phyloP scores from a whole-genome alignment of 768 basidiomycete species.

The Cystofilobasidium capitatum region DNA sequence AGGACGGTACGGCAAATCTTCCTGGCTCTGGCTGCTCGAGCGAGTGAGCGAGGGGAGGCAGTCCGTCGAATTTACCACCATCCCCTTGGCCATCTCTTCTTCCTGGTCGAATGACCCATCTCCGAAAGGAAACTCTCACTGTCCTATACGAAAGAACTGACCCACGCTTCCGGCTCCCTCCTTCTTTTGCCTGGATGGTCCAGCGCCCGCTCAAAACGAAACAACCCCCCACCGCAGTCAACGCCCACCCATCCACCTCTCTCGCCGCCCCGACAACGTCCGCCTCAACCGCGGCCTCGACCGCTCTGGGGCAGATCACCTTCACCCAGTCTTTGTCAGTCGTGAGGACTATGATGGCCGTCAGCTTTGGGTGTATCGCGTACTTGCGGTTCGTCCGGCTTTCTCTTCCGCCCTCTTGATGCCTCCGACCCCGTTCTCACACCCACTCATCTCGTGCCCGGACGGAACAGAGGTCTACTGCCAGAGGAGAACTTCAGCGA shows the following conservation, averaged over 20 bases:
- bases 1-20: too few species aligned
- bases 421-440: background rate
- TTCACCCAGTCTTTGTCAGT: background rate
- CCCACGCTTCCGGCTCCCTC: background rate
- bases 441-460: background rate
- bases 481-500: constrained; percentile 2
- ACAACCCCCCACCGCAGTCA: too few species aligned
- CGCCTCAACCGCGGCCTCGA: background rate
- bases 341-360: background rate
- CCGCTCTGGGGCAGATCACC: background rate
- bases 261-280: background rate
- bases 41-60: too few species aligned
- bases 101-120: too few species aligned
- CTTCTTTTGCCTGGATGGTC: background rate
- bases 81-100: too few species aligned
- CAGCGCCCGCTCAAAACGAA: constrained; percentile 3
- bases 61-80: too few species aligned
- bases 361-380: background rate
- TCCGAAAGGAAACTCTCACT: too few species aligned
- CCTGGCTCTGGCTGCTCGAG: too few species aligned
- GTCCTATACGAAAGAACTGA: too few species aligned
- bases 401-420: background rate
- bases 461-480: background rate
- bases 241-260: background rate
- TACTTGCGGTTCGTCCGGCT: background rate